Conservation (phyloP, 1,284 basidiomycete genomes). For the Pseudozyma thailandica region DNA sequence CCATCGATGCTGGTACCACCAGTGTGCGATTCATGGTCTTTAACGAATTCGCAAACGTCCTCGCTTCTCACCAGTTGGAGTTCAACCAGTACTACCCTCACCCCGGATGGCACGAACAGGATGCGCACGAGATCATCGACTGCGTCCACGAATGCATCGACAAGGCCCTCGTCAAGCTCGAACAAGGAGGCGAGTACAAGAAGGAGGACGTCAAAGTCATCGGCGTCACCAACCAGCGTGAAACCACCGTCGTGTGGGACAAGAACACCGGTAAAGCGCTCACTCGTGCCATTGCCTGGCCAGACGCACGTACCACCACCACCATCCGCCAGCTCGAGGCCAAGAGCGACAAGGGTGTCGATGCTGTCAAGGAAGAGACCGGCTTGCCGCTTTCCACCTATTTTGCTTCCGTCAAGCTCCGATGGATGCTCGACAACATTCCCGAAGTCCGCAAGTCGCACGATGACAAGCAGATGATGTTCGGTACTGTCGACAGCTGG, state of each 20-base stretch:
- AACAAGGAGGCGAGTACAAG: conserved; percentile 77
- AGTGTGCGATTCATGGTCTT: conserved; percentile 95
- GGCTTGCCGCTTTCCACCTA: conserved; percentile 74
- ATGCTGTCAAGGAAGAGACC: conserved; percentile 71
- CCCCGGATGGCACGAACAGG: conserved; percentile 91
- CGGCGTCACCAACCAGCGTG: conserved; percentile 97
- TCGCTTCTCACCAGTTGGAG: conserved; percentile 81
- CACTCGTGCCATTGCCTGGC: conserved; percentile 91
- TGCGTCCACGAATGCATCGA: conserved; percentile 83
- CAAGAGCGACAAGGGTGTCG: conserved; percentile 80
- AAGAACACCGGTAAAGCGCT: conserved; percentile 86
- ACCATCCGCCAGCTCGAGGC: conserved; percentile 82
- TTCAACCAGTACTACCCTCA: conserved; percentile 66
- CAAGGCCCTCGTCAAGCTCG: conserved; percentile 78
- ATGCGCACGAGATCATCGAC: conserved; percentile 83
- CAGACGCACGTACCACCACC: conserved; percentile 87
- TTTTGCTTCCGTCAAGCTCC: conserved; percentile 93
- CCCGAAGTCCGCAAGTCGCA: conserved; percentile 83
- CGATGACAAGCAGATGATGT: conserved; percentile 82
- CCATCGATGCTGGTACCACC: conserved; percentile 70
- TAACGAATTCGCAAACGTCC: conserved; percentile 85
- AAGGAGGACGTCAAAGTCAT: conserved; percentile 88
- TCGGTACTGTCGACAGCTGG: conserved; percentile 97
- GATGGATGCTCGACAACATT: conserved; percentile 94
- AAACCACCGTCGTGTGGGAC: conserved; percentile 95